Percentiles rank a stretch among this genome's conserved stretches.
Evolutionary conservation across 2,329 filamentous ascomycete species (phyloP).

Genomic region (Triangularia verruculosa): DNA sequence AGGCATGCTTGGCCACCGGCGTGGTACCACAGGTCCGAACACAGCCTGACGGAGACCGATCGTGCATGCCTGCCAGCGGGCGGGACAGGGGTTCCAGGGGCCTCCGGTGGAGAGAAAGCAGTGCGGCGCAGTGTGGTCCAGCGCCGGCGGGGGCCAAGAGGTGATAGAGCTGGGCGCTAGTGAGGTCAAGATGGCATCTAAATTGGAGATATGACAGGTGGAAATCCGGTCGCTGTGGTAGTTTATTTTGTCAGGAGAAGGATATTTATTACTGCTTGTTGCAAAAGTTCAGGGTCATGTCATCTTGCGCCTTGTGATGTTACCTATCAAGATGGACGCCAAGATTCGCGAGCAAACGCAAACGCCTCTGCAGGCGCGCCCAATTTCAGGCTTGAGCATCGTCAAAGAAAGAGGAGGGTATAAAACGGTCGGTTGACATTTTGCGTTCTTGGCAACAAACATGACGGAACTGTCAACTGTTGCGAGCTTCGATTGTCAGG

Average conservation of each 20-base stretch:
- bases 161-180: neutral
- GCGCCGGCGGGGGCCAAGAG: neutral
- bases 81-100: neutral
- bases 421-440: neutral
- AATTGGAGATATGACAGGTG: neutral
- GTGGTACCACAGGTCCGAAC: neutral
- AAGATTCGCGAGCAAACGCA: neutral
- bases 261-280: neutral
- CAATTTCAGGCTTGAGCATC: neutral
- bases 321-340: neutral
- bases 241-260: no score
- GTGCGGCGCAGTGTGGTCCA: neutral
- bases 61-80: neutral
- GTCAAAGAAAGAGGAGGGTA: neutral
- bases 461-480: no score
- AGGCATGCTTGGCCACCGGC: neutral
- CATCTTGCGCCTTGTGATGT: neutral
- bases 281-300: no score
- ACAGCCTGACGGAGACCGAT: neutral
- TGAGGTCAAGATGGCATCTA: neutral
- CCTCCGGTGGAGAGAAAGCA: neutral
- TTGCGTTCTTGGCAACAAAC: neutral
- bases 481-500: no score
- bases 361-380: neutral
- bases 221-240: neutral